Evolutionary conservation across 2,329 filamentous ascomycete species (phyloP), one percentile per base, ranked within the genome.

Genomic region (Didymella pinodella): DNA sequence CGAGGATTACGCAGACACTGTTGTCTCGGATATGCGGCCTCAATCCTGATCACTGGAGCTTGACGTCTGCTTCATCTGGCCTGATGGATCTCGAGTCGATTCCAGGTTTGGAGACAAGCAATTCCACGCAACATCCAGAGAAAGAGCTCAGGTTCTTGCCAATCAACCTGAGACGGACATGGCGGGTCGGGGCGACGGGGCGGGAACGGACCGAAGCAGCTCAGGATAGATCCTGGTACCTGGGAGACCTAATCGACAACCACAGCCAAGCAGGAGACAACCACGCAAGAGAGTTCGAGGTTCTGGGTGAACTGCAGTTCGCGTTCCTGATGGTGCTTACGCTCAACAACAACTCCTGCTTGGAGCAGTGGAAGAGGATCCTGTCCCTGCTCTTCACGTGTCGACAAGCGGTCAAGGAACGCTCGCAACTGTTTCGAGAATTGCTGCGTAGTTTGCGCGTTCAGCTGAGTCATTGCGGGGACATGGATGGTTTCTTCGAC

Each of bases 341-440:
- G 5, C 77, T 89, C 62, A 87, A 87, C 78, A 89, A 89, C 69
- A 88, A 85, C 69, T 88, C 86, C 2, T 88, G 86, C 66, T 75
- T 88, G 3, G 85, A 88, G 70, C 86, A 89, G 69, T 89, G 87
- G 87, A 88, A 86, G 68, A 77, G 87, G 36, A 64, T 89, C 11
- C 74, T 89, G 10, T 76, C 76, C 1, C 73, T 89, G 25, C 75
- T 88, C 7, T 76, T 89, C 48, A 88, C 86, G 0, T 88, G 84
- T 65, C 79, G 78, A 18, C 71, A 70, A 40, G 86, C 86, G 2
- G 79, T 88, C 16, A 67, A 69, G 51, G 78, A 82, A 22, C 76
- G 81, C 2, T 75, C 83, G 29, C 69, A 69, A 2, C 81, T 88
- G 53, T 87, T 87, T 70, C 73, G 81, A n/a, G 76, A 81, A 11